phyloP scores from a whole-genome alignment of 2,329 filamentous ascomycete genomes.

The Aciculosporium take region DNA sequence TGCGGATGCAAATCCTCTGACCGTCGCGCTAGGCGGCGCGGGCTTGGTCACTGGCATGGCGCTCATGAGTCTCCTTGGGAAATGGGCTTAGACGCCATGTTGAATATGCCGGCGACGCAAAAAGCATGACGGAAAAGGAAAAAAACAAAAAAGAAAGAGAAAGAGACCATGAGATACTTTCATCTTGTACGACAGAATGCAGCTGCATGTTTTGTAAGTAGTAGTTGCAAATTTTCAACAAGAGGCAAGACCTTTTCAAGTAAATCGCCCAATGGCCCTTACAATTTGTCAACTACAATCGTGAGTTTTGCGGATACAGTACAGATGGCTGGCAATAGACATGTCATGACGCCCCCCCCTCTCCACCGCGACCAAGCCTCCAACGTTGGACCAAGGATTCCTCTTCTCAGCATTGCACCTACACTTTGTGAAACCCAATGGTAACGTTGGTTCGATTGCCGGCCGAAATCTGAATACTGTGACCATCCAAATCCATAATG shows the following conservation, averaged over 20 bases:
- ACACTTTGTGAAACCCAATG: not conserved
- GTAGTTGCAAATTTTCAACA: not conserved
- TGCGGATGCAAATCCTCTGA: conserved; percentile 31
- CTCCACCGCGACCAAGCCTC: not conserved
- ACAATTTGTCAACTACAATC: not conserved
- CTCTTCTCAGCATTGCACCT: not conserved
- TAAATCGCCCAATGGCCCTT: not conserved
- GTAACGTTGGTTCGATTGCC: conserved; percentile 16
- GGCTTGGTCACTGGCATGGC: conserved; percentile 47
- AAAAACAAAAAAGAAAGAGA: too few species aligned
- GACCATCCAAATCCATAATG: conserved; percentile 16
- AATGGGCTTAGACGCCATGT: conserved; percentile 45
- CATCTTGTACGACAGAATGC: not conserved
- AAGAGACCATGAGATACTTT: too few species aligned
- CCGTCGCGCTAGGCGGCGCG: conserved; percentile 34
- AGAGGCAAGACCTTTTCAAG: not conserved
- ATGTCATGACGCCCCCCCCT: not conserved
- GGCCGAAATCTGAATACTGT: conserved; percentile 21
- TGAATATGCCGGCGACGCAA: not conserved
- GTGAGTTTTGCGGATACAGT: not conserved
- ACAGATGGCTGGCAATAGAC: not conserved
- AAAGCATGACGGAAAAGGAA: not conserved
- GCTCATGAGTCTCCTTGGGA: conserved; percentile 59
- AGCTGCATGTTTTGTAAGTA: not conserved
- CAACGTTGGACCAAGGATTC: not conserved